Base-by-base conservation (phyloP, 1,284 basidiomycete species). In the Ustilago vetiveriae region DNA sequence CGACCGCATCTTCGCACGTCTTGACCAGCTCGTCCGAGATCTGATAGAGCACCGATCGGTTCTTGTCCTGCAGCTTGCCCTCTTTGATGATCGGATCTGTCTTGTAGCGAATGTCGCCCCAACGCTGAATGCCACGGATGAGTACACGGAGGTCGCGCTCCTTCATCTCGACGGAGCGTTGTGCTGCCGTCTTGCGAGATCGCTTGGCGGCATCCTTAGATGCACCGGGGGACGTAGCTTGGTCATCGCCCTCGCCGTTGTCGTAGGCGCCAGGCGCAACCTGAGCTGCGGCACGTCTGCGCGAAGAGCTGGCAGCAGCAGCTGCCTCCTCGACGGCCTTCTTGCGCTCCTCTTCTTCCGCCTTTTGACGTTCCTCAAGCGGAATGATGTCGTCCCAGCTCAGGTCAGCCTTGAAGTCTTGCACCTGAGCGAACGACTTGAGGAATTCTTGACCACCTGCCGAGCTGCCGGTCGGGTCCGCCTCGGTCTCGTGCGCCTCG, bases 381-480 rank as follows among this genome's bases (percentile, higher is more conserved):
- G 96, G 96, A 74, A 99, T 98, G 81, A 99, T 98, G 74, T 98
- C 96, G 81, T 98, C 96, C 96, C 96, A 98, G 80, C 76, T 80
- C 3, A 85, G 92, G 86, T 98, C 91, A 79, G 94, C 93, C 86
- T 98, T 98, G 80, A 98, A 90, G 83, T 98, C 96, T 82, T 93
- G 95, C 69, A 98, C 92, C 49, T 91, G 91, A 5, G 94, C 94
- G 81, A 98, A 96, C 77, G 92, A 90, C 33, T 94, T 89, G 62
- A 98, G 86, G 88, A 99, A 99, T 55, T 90, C 90, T 84, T 98
- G 93, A 56, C 96, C 95, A 83, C 96, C 96, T 16, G 97, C 88
- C 3, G 95, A 98, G 27, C 94, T 92, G 29, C 38, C 87, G 87
- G 36, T 82, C 6, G 79, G 82, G 16, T 83, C 82, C 10, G 89